Conservation (phyloP, 495 filamentous ascomycete species). For the Penicillium tannophilum region DNA sequence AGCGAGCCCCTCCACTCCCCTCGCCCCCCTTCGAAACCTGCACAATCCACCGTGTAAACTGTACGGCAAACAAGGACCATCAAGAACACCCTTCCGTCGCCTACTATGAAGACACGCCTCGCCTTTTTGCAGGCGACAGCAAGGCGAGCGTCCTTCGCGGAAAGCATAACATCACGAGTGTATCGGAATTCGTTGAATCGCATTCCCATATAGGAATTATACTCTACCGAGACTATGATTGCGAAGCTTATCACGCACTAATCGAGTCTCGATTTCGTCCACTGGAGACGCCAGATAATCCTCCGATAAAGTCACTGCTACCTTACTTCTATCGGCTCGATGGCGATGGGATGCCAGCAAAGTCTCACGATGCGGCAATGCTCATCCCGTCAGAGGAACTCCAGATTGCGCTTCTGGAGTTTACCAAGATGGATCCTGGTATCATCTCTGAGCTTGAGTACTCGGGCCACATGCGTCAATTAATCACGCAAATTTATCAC, state of each 20-base stretch:
- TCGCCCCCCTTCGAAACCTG: neutral
- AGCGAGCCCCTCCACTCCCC: neutral
- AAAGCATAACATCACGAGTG: neutral
- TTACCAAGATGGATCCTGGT: neutral
- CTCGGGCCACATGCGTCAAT: too few relatives aligned
- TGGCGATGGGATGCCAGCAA: neutral
- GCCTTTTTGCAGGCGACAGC: slow-evolving; percentile 2
- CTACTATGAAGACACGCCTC: slow-evolving; percentile 3
- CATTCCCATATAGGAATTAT: neutral
- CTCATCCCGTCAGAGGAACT: neutral
- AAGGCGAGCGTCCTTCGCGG: slow-evolving; percentile 6
- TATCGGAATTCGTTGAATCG: neutral
- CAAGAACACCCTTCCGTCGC: neutral
- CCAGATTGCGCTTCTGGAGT: neutral
- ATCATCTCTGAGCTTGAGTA: neutral
- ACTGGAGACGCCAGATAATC: neutral
- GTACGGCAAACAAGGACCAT: neutral
- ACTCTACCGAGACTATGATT: neutral
- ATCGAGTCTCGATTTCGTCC: neutral
- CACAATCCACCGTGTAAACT: neutral
- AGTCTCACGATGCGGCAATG: neutral
- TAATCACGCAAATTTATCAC: neutral
- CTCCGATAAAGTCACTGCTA: neutral
- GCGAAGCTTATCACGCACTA: neutral
- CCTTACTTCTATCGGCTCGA: neutral